A percentile compares a stretch with the other conserved stretches of the same genome.
phyloP scores from a whole-genome alignment of 345 rosid genomes.

The Combretum micranthum region DNA sequence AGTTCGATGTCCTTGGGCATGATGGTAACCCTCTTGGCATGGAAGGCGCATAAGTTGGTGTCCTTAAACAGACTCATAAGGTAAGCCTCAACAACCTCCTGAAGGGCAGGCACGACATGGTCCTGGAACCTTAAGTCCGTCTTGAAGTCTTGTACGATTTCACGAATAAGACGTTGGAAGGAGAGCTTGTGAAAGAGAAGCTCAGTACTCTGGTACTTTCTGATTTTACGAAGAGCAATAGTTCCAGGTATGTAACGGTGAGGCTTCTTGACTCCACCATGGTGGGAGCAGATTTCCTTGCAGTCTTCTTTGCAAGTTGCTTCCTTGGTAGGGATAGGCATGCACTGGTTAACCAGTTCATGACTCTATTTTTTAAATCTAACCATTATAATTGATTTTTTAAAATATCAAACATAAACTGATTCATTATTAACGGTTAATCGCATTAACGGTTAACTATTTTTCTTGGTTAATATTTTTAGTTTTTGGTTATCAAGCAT shows the following conservation, averaged over 20 bases:
- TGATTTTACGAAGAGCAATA: conserved; percentile 65
- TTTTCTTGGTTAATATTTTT: too few relatives aligned
- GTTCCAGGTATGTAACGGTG: conserved; percentile 71
- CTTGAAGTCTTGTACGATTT: conserved; percentile 71
- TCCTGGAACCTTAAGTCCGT: conserved; percentile 74
- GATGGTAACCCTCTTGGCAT: conserved; percentile 64
- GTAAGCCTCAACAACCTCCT: conserved; percentile 71
- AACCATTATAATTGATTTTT: too few relatives aligned
- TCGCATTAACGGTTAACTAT: too few relatives aligned
- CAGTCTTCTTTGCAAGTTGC: too few relatives aligned
- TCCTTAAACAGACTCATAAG: conserved; percentile 69
- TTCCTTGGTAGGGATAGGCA: too few relatives aligned
- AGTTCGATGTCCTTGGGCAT: conserved; percentile 69
- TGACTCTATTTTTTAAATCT: too few relatives aligned
- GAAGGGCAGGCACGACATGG: conserved; percentile 61
- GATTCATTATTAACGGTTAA: too few relatives aligned
- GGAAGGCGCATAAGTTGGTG: conserved; percentile 57
- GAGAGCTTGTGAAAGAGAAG: conserved; percentile 68
- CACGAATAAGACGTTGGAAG: conserved; percentile 65
- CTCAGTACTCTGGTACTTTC: conserved; percentile 62
- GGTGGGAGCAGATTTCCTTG: conserved; percentile 63
- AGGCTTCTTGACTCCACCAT: conserved; percentile 75
- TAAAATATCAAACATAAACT: too few relatives aligned
- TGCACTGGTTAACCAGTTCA: too few relatives aligned
- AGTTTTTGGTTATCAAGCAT: too few relatives aligned